These are phyloP conservation scores for Phytophthora ohioensis DNA, from an alignment of 352 stramenopile genomes.

Conservation along the genomic window DNA sequence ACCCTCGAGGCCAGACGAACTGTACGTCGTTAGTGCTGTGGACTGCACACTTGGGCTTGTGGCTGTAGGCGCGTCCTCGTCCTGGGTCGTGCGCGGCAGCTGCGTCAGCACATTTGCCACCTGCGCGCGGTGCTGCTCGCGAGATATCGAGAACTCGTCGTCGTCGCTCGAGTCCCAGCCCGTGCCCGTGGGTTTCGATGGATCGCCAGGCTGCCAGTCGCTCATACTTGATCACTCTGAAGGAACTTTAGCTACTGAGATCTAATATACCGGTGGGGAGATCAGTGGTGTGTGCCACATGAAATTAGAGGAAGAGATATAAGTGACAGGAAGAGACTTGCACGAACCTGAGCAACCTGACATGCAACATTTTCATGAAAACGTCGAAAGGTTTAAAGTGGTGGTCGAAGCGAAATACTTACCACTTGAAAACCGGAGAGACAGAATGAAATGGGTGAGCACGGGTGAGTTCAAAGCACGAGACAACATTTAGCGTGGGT, in stretches of 20 bases:
- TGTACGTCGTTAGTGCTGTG: conserved; percentile 59
- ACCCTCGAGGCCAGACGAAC: conserved; percentile 52
- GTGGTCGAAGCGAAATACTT: too few species aligned
- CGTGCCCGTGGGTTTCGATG: background rate
- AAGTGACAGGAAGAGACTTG: conserved; percentile 6
- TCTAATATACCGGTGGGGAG: conserved; percentile 23
- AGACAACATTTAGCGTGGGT: background rate
- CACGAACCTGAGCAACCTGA: too few species aligned
- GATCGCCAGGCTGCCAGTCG: conserved; percentile 18
- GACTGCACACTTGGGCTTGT: conserved; percentile 44
- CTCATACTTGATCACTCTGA: conserved; percentile 17
- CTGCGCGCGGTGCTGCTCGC: conserved; percentile 39
- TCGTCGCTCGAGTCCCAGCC: conserved; percentile 37
- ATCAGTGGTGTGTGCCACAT: conserved; percentile 18
- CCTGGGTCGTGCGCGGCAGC: conserved; percentile 33
- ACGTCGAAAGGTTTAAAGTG: too few species aligned
- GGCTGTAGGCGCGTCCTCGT: conserved; percentile 12
- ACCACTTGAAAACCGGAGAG: too few species aligned
- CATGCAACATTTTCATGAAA: background rate
- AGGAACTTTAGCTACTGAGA: conserved; percentile 31
- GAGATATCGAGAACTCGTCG: conserved; percentile 28
- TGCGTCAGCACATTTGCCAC: conserved; percentile 45
- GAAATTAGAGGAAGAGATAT: background rate
- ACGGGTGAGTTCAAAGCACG: background rate
- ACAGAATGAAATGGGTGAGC: background rate